Percentiles rank a stretch among this genome's conserved stretches.
These are phyloP conservation scores for Pisolithus orientalis DNA, from an alignment of 768 basidiomycete species.

Conservation along the genomic window DNA sequence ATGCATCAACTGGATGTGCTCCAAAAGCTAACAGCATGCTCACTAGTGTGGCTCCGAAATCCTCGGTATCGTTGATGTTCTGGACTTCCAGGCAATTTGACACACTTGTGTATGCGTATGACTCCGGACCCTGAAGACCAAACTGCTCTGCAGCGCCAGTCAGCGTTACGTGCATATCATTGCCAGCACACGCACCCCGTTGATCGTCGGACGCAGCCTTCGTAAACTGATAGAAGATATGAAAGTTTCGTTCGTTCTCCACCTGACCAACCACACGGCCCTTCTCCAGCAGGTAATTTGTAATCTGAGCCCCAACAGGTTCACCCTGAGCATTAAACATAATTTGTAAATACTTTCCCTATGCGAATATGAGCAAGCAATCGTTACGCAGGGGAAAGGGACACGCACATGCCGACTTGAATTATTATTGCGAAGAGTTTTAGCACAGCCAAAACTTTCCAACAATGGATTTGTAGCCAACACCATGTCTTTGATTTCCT, in stretches of 20 bases:
- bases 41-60: constrained; percentile 86
- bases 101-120: constrained; percentile 88
- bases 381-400: not conserved
- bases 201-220: constrained; percentile 89
- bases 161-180: constrained; percentile 5
- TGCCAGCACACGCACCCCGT: constrained; percentile 51
- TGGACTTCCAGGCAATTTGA: constrained; percentile 90
- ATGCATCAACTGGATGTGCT: constrained; percentile 1
- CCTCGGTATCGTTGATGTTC: constrained; percentile 84
- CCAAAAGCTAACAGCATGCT: constrained; percentile 21
- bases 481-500: constrained; percentile 99
- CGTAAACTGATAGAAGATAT: constrained; percentile 99
- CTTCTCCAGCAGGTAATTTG: constrained; percentile 97
- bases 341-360: constrained; percentile 99
- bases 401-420: constrained; percentile 90
- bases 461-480: constrained; percentile 95
- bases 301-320: constrained; percentile 96
- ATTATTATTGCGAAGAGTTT: constrained; percentile 98
- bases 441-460: constrained; percentile 98
- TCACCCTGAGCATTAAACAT: constrained; percentile 95
- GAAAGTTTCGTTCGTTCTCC: constrained; percentile 93
- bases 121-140: constrained; percentile 92
- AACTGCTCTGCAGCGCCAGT: constrained; percentile 62
- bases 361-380: constrained; percentile 6
- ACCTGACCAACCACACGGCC: constrained; percentile 95